phyloP scores from a whole-genome alignment of 1,139 yeast species.

The Schizosaccharomyces versatilis region DNA sequence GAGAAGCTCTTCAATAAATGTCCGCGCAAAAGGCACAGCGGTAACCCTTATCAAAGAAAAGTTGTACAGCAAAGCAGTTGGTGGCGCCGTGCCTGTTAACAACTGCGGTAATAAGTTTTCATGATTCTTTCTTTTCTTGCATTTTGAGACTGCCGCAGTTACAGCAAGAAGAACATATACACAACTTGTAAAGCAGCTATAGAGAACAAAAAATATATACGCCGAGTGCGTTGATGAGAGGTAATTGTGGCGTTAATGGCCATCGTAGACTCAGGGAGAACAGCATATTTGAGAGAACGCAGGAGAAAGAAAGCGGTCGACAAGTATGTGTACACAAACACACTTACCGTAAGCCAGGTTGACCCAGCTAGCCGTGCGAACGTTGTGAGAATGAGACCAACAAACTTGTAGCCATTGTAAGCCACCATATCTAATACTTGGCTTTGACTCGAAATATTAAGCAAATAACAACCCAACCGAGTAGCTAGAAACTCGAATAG shows the following conservation, averaged over 20 bases:
- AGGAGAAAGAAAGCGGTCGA: conserved; percentile 29
- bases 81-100: too few species aligned
- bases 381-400: conserved; percentile 27
- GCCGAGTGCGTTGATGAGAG: conserved; percentile 1
- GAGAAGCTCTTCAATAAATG: too few species aligned
- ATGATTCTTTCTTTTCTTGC: too few species aligned
- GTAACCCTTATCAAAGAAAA: too few species aligned
- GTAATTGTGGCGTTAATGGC: background rate
- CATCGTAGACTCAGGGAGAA: conserved; percentile 27
- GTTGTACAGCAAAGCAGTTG: too few species aligned
- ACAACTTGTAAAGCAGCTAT: conserved; percentile 1
- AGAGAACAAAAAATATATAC: conserved; percentile 1
- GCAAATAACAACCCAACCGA: conserved; percentile 40
- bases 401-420: conserved; percentile 86
- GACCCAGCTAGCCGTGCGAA: conserved; percentile 23
- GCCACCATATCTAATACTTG: conserved; percentile 63
- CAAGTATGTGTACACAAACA: conserved; percentile 22
- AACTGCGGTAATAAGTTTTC: too few species aligned
- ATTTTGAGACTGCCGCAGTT: too few species aligned
- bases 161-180: background rate
- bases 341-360: conserved; percentile 24
- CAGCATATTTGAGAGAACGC: conserved; percentile 66
- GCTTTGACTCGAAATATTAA: conserved; percentile 24
- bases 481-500: conserved; percentile 43
- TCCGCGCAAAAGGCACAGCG: too few species aligned